Evolutionary conservation across 176 grass and related monocot species (phyloP), one percentile per base, ranked within the genome.

Genomic region (Rhipidocladum racemiflorum): DNA sequence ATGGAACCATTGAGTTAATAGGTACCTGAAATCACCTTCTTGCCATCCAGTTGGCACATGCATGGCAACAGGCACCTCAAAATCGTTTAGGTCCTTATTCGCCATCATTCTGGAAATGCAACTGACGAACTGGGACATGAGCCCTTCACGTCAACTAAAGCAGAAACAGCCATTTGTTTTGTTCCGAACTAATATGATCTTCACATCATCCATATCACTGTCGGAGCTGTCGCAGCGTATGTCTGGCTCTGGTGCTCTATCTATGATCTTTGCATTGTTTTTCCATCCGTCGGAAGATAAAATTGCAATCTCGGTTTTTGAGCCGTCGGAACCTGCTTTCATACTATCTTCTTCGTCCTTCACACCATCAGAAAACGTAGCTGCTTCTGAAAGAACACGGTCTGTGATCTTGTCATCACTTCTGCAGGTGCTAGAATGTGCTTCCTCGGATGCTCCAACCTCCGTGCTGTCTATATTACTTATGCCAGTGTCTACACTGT

Each of bases 311-410:
- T 35, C 70, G 23, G 53, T 25, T 53, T 72, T 70, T 44, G 73
- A 78, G 55, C 55, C 35, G 35, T 24, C 72, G 57, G 34, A 44
- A 45, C 39, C 69, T 51, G 40, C 16, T 72, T 79, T 80, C 12
- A 65, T 38, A 0, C 21, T 5, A 11, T 43, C 46, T 61, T 64
- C 56, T 24, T 80, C 42, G 18, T 56, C 74, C 16, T 88, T 35
- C 10, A 28, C 0, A 4, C 20, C 45, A 28, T 63, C 87, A 28
- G 62, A 76, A 66, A 75, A n/a, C 4, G 61, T 43, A 68, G 24
- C 76, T 75, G 70, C 76, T 75, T 76, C 77, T n/a, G 76, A 70
- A 24, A 85, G 34, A 89, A 75, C 70, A 76, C 44, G 56, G 2
- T 25, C 54, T 38, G 4, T 4, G 4, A 69, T 53, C 0, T 24